Evolutionary conservation across 345 rosid genomes (phyloP).

Genomic region (Brassica juncea): DNA sequence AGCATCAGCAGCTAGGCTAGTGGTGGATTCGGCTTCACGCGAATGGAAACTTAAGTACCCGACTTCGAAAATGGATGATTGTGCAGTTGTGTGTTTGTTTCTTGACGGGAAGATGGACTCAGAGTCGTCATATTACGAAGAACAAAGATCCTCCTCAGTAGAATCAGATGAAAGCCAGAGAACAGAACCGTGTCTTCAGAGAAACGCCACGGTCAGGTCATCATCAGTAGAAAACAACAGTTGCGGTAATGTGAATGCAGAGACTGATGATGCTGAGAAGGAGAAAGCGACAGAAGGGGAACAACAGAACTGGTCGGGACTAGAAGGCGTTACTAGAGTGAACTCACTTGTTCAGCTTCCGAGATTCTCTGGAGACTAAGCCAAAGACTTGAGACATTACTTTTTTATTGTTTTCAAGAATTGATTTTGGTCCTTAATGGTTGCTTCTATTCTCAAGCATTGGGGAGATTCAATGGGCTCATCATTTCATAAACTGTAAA

Average conservation of each 20-base stretch:
- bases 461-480: not conserved
- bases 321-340: conserved; percentile 96
- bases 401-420: conserved; percentile 27
- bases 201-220: conserved; percentile 87
- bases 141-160: conserved; percentile 66
- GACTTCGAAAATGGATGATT: conserved; percentile 99
- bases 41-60: conserved; percentile 98
- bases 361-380: conserved; percentile 75
- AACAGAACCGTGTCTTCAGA: conserved; percentile 77
- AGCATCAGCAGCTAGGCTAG: conserved; percentile 80
- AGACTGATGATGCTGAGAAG: conserved; percentile 41
- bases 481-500: conserved; percentile 13
- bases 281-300: conserved; percentile 53
- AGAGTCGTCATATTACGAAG: conserved; percentile 70
- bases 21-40: conserved; percentile 86
- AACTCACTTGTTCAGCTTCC: conserved; percentile 99
- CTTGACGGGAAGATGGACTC: conserved; percentile 95
- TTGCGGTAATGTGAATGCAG: conserved; percentile 43
- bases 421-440: conserved; percentile 28
- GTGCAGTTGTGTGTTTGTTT: conserved; percentile 98
- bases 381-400: conserved; percentile 43
- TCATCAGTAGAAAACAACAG: conserved; percentile 46
- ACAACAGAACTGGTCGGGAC: conserved; percentile 86
- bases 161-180: conserved; percentile 82
- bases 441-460: not conserved